phyloP scores from a whole-genome alignment of 164 flowering plant genomes.

The Annona squamosa region DNA sequence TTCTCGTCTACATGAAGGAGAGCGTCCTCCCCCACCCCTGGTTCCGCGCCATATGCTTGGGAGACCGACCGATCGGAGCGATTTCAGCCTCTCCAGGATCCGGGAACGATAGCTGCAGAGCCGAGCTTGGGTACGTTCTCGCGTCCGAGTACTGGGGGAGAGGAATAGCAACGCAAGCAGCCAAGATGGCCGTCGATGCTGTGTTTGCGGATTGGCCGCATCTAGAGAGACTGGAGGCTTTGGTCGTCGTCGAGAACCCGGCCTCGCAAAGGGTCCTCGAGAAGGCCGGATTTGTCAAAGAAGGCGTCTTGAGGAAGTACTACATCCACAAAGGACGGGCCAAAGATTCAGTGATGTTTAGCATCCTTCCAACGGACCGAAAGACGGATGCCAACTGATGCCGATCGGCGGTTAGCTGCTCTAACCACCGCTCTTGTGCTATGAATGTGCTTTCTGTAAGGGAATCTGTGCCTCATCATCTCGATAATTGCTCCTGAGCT shows the following conservation, averaged over 20 bases:
- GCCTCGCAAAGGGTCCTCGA: slow-evolving; percentile 66
- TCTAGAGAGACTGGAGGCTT: slow-evolving; percentile 62
- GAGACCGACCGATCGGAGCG: slow-evolving; percentile 41
- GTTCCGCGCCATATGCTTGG: slow-evolving; percentile 53
- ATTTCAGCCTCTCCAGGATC: slow-evolving; percentile 25
- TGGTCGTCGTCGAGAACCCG: slow-evolving; percentile 51
- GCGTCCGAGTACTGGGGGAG: slow-evolving; percentile 58
- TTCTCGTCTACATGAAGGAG: slow-evolving; percentile 24
- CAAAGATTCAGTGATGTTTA: slow-evolving; percentile 50
- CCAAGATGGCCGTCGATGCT: slow-evolving; percentile 36
- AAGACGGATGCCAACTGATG: neutral
- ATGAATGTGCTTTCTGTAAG: no score
- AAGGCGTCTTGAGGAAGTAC: slow-evolving; percentile 36
- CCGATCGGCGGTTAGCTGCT: no score
- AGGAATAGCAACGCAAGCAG: slow-evolving; percentile 60
- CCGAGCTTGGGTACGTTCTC: slow-evolving; percentile 56
- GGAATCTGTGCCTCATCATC: no score
- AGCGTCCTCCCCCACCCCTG: slow-evolving; percentile 41
- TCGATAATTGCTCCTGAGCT: no score
- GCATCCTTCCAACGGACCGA: slow-evolving; percentile 40
- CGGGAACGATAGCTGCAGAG: slow-evolving; percentile 33
- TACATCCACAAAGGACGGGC: slow-evolving; percentile 29
- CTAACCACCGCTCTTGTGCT: no score
- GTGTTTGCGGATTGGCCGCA: slow-evolving; percentile 52
- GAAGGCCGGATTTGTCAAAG: slow-evolving; percentile 44